Percentiles rank a stretch among this genome's conserved stretches.
Conservation (phyloP, 345 rosid species). For the Heritiera littoralis region DNA sequence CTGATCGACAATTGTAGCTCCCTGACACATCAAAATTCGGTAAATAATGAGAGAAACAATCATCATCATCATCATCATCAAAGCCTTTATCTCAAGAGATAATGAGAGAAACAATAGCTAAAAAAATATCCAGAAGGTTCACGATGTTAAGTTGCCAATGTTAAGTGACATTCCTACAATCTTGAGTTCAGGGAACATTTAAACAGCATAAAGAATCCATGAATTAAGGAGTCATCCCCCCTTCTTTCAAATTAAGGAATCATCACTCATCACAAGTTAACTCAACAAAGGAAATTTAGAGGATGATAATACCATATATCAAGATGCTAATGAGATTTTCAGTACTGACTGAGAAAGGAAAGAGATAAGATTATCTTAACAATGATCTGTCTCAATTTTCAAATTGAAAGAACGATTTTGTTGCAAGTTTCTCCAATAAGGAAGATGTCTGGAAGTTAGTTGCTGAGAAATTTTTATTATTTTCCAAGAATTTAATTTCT, state of each 20-base stretch:
- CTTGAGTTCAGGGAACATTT: not conserved
- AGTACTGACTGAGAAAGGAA: not conserved
- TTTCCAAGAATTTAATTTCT: not conserved
- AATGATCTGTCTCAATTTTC: not conserved
- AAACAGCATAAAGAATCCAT: not conserved
- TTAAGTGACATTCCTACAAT: not conserved
- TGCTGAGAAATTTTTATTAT: not conserved
- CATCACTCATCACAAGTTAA: not conserved
- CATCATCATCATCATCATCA: too few species aligned
- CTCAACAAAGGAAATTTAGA: not conserved
- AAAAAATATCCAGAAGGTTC: not conserved
- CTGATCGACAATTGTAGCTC: constrained; percentile 81
- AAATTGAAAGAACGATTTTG: not conserved
- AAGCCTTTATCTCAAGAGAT: too few species aligned
- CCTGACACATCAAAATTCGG: constrained; percentile 47
- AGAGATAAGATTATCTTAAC: not conserved
- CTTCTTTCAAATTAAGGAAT: not conserved
- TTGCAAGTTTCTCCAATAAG: not conserved
- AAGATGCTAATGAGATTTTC: not conserved
- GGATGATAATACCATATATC: not conserved
- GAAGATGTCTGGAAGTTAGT: not conserved
- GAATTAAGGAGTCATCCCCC: not conserved
- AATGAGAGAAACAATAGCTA: not conserved
- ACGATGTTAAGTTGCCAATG: not conserved
- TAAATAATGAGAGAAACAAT: not conserved